Base-by-base conservation (phyloP, 148 eudicot genomes). In the Heliosperma pusillum region DNA sequence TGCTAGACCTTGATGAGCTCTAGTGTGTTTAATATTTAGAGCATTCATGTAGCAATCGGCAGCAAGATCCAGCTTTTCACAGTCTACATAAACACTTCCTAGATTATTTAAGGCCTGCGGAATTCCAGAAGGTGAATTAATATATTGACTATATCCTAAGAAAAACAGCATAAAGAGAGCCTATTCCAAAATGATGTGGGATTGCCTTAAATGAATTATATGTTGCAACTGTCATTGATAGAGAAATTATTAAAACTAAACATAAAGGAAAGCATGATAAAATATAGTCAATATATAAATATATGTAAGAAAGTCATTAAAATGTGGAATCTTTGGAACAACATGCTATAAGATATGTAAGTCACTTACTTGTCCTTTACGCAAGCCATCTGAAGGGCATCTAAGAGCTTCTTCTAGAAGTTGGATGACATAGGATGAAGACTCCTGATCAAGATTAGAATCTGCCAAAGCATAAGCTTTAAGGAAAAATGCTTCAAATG, bases 1-100 rank as follows among this genome's bases (percentile, higher is more conserved):
- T 57, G 97, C 97, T 81, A 92, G 78, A 68, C 96, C 97, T 78
- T 92, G 97, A 86, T 92, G 97, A 52, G 97, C 96, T 78, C 97
- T 86, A 26, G 97, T 92, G 74, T 92, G 97, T 82, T 89, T 87
- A 53, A 92, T 92, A 66, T 87, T 86, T 58, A 92, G 93, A 65
- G 97, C 97, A 84, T 80, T 90, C 86, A 82, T 86, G 74, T 92
- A 92, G 90, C 97, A 92, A 66, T 90, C 91, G 27, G 93, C 93
- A 69, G 97, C 97, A 75, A 85, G 88, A 82, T 92, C 93, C 79
- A 90, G 84, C 82, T 92, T 90, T 52, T 88, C 96, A 72, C 96
- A 88, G 79, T 92, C 97, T 29, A 90, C 91, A 70, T 85, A 92
- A 27, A 92, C 89, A 80, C 96, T 92, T 47, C 97, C 97, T 68